Conservation (phyloP, 1,284 basidiomycete genomes). For the Rhodotorula sp. region DNA sequence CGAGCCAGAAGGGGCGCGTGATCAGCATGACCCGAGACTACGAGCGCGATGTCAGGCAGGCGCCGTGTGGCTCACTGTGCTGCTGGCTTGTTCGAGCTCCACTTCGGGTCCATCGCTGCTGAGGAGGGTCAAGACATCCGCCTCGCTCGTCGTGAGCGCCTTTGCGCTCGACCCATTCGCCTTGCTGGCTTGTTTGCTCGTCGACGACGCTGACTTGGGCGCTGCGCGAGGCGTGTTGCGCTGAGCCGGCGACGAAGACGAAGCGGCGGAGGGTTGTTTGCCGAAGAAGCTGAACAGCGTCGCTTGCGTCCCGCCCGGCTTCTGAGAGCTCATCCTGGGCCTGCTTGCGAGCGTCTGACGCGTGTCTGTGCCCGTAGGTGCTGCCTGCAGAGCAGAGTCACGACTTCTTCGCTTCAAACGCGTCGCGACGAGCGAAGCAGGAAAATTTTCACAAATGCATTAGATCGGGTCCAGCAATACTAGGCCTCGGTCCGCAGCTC, state of each 20-base stretch:
- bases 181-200: constrained; percentile 5
- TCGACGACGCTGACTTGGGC: not conserved
- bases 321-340: constrained; percentile 3
- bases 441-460: too few species aligned
- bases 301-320: constrained; percentile 45
- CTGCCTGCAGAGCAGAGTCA: not conserved
- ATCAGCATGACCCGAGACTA: not conserved
- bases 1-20: too few species aligned
- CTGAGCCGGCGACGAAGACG: constrained; percentile 10
- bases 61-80: constrained; percentile 2
- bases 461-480: too few species aligned
- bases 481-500: too few species aligned
- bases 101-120: constrained; percentile 13
- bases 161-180: not conserved
- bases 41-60: too few species aligned
- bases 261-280: constrained; percentile 36
- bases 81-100: constrained; percentile 26
- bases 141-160: constrained; percentile 17
- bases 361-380: not conserved
- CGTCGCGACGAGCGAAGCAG: not conserved
- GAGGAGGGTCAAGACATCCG: constrained; percentile 4
- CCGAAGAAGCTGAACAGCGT: constrained; percentile 53
- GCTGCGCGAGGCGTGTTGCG: not conserved
- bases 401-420: not conserved
- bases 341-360: not conserved